These are phyloP conservation scores for Chaetoceros muelleri DNA, from an alignment of 108 stramenopile species.

Conservation along the genomic window DNA sequence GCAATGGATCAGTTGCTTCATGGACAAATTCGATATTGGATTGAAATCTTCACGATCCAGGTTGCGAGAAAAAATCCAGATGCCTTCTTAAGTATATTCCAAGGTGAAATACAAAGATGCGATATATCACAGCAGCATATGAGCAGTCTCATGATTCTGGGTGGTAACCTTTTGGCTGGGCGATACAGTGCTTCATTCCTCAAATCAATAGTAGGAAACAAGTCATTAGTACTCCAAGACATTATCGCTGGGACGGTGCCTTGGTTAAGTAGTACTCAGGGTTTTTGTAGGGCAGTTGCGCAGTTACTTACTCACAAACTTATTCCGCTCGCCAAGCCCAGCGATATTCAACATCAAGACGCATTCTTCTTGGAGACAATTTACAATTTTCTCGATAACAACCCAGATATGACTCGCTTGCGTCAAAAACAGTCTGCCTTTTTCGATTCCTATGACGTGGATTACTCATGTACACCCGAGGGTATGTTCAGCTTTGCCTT, in stretches of 20 bases:
- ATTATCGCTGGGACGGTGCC: conserved; percentile 60
- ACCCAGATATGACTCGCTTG: conserved; percentile 69
- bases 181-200: conserved; percentile 45
- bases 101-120: conserved; percentile 41
- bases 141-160: conserved; percentile 52
- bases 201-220: conserved; percentile 13
- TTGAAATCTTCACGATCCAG: conserved; percentile 74
- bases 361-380: conserved; percentile 28
- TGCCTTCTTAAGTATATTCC: conserved; percentile 39
- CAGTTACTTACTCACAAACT: conserved; percentile 60
- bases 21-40: conserved; percentile 74
- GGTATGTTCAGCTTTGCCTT: conserved; percentile 59
- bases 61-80: conserved; percentile 41
- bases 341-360: conserved; percentile 7
- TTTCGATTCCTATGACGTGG: conserved; percentile 64
- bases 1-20: conserved; percentile 47
- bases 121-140: conserved; percentile 63
- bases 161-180: conserved; percentile 63
- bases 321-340: conserved; percentile 42
- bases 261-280: conserved; percentile 82
- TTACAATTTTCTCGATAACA: conserved; percentile 57
- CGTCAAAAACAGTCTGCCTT: conserved; percentile 56
- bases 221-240: conserved; percentile 25
- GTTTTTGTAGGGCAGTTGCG: conserved; percentile 74
- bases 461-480: conserved; percentile 49